A percentile compares a stretch with the other conserved stretches of the same genome.
Evolutionary conservation across 2,329 filamentous ascomycete genomes (phyloP).

Genomic region (Colletotrichum karsti): DNA sequence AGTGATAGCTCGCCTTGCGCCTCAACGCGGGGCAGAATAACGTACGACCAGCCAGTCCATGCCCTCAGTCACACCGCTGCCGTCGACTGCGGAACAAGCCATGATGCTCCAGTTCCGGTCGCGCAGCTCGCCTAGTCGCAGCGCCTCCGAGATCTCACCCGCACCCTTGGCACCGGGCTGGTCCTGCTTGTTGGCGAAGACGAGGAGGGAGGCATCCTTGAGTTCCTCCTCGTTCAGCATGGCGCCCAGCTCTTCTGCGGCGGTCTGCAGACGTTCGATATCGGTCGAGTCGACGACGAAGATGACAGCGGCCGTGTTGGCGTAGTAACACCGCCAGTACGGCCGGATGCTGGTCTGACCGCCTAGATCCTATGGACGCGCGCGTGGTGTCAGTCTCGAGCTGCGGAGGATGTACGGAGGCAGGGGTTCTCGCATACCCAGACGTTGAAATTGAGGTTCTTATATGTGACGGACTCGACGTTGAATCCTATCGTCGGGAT

Average conservation of each 20-base stretch:
- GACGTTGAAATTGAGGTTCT: constrained; percentile 98
- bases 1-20: no score
- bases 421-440: constrained; percentile 74
- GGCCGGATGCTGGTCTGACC: constrained; percentile 98
- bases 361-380: constrained; percentile 75
- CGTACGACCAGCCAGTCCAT: constrained; percentile 98
- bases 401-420: background rate
- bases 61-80: constrained; percentile 91
- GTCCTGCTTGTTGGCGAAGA: constrained; percentile 99
- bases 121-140: constrained; percentile 88
- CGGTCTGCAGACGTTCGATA: constrained; percentile 92
- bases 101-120: constrained; percentile 99
- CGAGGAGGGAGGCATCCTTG: constrained; percentile 88
- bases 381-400: constrained; percentile 31
- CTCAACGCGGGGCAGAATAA: constrained; percentile 28
- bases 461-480: constrained; percentile 98
- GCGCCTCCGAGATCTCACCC: constrained; percentile 93
- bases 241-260: constrained; percentile 88
- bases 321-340: constrained; percentile 99
- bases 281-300: constrained; percentile 99
- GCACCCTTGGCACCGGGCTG: constrained; percentile 96
- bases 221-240: constrained; percentile 99
- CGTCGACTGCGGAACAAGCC: constrained; percentile 95
- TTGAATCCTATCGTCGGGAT: constrained; percentile 99
- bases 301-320: constrained; percentile 97